phyloP scores from a whole-genome alignment of 83 land plant species.

The Picea engelmannii region DNA sequence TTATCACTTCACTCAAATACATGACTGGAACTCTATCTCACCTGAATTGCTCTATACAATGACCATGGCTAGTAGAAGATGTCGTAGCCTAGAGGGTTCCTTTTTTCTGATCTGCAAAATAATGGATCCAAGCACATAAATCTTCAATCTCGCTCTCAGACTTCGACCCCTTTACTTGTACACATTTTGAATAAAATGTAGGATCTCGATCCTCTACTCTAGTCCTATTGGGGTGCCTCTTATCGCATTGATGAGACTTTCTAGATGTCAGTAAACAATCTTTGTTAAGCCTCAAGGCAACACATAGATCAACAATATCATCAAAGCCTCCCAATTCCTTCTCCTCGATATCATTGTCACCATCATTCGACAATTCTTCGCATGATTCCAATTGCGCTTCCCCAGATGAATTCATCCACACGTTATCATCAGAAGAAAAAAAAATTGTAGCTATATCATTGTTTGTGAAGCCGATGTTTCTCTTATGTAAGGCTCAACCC shows the following conservation, averaged over 20 bases:
- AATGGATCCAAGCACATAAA: conserved; percentile 10
- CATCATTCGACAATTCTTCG: background rate
- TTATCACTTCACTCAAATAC: no score
- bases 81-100: background rate
- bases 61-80: no score
- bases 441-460: background rate
- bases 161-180: conserved; percentile 2
- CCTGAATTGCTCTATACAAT: no score
- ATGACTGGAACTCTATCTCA: no score
- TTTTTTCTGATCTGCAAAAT: background rate
- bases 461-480: background rate
- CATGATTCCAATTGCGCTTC: background rate
- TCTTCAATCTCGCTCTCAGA: background rate
- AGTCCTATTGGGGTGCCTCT: background rate
- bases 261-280: background rate
- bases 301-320: conserved; percentile 2
- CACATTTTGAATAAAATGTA: conserved; percentile 11
- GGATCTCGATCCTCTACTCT: background rate
- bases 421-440: background rate
- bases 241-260: background rate
- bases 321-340: conserved; percentile 1
- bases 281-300: conserved; percentile 8
- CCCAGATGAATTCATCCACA: background rate
- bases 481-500: background rate
- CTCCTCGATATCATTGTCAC: background rate